Percentiles rank a stretch among this genome's conserved stretches.
phyloP scores from a whole-genome alignment of 176 grass and related monocot species.

The Saccharum spontaneum region DNA sequence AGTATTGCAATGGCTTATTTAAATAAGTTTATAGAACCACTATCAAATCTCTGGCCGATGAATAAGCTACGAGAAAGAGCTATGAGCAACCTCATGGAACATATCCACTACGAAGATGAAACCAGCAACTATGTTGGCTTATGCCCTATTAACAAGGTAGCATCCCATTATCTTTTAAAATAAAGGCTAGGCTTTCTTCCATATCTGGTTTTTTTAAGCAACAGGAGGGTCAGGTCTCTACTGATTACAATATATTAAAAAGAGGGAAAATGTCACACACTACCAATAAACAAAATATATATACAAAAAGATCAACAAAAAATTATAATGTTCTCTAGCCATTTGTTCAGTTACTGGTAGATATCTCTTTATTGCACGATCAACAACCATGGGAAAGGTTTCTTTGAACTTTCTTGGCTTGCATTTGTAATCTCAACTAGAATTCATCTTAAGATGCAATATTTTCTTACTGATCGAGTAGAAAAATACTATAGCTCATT shows the following conservation, averaged over 20 bases:
- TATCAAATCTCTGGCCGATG: slow-evolving; percentile 38
- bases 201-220: neutral
- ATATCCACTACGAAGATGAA: slow-evolving; percentile 67
- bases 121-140: slow-evolving; percentile 52
- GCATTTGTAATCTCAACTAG: neutral
- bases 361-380: neutral
- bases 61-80: slow-evolving; percentile 45
- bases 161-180: neutral
- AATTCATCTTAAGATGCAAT: neutral
- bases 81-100: slow-evolving; percentile 37
- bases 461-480: neutral
- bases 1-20: slow-evolving; percentile 31
- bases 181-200: neutral
- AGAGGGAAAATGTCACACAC: neutral
- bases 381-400: neutral
- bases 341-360: neutral
- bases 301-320: too few relatives aligned
- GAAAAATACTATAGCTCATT: too few relatives aligned
- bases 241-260: neutral
- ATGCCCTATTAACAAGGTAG: slow-evolving; percentile 52
- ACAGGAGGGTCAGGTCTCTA: neutral
- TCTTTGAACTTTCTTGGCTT: neutral
- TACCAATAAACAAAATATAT: too few relatives aligned
- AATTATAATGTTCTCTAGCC: too few relatives aligned
- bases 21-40: slow-evolving; percentile 51